Evolutionary conservation across 352 stramenopile species (phyloP).

Genomic region (Globisporangium mamillatum): DNA sequence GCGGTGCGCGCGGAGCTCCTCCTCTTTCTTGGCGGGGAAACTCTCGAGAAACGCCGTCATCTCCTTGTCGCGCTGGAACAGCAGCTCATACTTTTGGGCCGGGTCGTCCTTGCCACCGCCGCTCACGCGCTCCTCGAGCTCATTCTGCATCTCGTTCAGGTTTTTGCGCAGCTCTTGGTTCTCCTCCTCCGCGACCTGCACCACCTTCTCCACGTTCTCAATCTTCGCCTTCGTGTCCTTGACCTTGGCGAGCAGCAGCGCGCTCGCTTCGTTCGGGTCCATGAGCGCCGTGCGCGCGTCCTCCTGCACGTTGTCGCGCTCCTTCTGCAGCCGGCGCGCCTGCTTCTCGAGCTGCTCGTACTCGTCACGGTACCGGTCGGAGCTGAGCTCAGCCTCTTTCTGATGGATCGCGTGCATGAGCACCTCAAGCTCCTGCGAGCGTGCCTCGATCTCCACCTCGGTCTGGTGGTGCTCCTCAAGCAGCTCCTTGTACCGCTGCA

Average conservation of each 20-base stretch:
- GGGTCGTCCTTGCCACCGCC: conserved; percentile 58
- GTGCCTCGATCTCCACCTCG: conserved; percentile 74
- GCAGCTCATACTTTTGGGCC: conserved; percentile 82
- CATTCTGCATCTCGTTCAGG: conserved; percentile 50
- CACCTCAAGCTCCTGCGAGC: conserved; percentile 65
- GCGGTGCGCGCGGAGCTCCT: conserved; percentile 52
- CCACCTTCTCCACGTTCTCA: conserved; percentile 61
- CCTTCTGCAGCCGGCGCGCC: conserved; percentile 64
- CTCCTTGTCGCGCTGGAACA: conserved; percentile 89
- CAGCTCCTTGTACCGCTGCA: conserved; percentile 75
- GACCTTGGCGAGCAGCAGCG: conserved; percentile 80
- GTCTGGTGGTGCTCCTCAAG: conserved; percentile 68
- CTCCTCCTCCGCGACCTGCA: conserved; percentile 50
- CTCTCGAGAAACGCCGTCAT: conserved; percentile 89
- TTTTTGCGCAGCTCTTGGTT: conserved; percentile 55
- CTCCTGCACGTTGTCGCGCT: conserved; percentile 73
- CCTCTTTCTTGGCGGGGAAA: conserved; percentile 73
- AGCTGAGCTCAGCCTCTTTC: conserved; percentile 68
- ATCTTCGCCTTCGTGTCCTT: conserved; percentile 87
- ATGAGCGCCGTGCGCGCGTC: conserved; percentile 86
- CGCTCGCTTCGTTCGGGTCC: conserved; percentile 84
- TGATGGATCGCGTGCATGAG: conserved; percentile 73
- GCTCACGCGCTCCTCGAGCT: conserved; percentile 64
- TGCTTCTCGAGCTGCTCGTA: conserved; percentile 74
- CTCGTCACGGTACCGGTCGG: conserved; percentile 72